Conservation (phyloP, 306 rosid genomes). For the Notholithocarpus densiflorus region DNA sequence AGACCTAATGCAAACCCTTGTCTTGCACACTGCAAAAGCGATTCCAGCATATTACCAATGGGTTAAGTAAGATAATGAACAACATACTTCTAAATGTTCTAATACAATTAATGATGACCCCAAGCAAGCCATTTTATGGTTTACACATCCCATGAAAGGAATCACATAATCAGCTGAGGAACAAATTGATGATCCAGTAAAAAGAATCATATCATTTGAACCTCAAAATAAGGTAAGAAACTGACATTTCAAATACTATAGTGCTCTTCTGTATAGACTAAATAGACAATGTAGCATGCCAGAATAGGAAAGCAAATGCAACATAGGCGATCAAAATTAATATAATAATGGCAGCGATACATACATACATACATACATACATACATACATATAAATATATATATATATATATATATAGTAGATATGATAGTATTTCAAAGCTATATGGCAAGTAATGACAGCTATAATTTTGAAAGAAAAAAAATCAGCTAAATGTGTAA, state of each 20-base stretch:
- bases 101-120: neutral
- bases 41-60: constrained; percentile 8
- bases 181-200: neutral
- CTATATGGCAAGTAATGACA: neutral
- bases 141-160: neutral
- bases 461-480: neutral
- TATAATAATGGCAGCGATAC: neutral
- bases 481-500: neutral
- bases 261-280: neutral
- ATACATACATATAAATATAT: too few species aligned
- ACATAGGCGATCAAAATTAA: neutral
- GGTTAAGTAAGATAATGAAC: neutral
- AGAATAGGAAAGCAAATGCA: neutral
- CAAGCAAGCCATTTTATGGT: neutral
- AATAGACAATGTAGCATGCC: neutral
- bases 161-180: neutral
- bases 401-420: too few species aligned
- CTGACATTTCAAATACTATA: neutral
- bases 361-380: too few species aligned
- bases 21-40: constrained; percentile 82
- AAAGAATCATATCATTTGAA: neutral
- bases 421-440: too few species aligned
- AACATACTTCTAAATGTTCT: neutral
- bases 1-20: constrained; percentile 92
- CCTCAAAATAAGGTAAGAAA: neutral